phyloP scores from a whole-genome alignment of 129 eudicot genomes.

The Arctium lappa region DNA sequence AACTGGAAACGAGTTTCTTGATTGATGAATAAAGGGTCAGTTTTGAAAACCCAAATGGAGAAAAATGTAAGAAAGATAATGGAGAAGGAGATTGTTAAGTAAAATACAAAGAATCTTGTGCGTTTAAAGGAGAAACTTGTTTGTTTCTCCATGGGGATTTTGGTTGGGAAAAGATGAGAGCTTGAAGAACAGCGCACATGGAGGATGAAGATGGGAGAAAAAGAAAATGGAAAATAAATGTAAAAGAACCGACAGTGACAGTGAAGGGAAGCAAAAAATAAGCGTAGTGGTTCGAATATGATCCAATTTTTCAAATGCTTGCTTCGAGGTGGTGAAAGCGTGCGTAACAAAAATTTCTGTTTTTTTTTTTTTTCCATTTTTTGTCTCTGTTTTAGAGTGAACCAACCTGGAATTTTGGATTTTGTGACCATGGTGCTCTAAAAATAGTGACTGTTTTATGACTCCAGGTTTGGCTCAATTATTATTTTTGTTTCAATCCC shows the following conservation, averaged over 20 bases:
- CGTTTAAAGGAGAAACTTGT: constrained; percentile 62
- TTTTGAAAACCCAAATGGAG: constrained; percentile 51
- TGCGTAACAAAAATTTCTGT: background rate
- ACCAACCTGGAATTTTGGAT: background rate
- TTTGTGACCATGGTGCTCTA: background rate
- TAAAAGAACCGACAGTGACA: constrained; percentile 20
- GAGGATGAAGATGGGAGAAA: background rate
- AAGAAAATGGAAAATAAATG: background rate
- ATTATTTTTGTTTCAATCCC: no score
- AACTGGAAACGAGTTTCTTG: constrained; percentile 44
- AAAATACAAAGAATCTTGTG: constrained; percentile 53
- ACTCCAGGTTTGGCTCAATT: background rate
- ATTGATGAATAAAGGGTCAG: constrained; percentile 31
- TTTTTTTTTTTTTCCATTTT: background rate
- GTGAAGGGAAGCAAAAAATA: constrained; percentile 15
- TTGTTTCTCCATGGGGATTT: constrained; percentile 54
- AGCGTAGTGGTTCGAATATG: constrained; percentile 15
- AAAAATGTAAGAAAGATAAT: constrained; percentile 43
- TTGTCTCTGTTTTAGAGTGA: background rate
- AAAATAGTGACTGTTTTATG: background rate
- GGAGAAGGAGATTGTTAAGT: constrained; percentile 52
- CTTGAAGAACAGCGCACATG: constrained; percentile 18
- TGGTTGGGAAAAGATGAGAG: background rate
- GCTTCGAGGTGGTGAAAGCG: background rate
- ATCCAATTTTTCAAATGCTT: background rate